Conservation (phyloP, 768 basidiomycete species). For the Leccinellum luteum region DNA sequence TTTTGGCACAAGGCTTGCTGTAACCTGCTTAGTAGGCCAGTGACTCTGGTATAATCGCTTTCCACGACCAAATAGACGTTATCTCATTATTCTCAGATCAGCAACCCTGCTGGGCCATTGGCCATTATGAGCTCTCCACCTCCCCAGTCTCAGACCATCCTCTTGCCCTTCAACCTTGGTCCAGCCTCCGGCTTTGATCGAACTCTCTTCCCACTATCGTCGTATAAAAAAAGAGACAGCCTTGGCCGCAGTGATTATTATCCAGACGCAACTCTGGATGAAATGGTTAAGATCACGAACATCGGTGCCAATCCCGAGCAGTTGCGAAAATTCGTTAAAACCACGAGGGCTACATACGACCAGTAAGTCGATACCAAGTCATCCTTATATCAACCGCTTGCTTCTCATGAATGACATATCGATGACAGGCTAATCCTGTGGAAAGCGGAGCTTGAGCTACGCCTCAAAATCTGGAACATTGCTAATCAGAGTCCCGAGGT, state of each 20-base stretch:
- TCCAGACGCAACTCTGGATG: constrained; percentile 13
- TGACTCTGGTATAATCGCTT: not conserved
- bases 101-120: not conserved
- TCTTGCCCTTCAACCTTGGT: constrained; percentile 10
- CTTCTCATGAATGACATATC: too few species aligned
- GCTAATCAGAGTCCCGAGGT: too few species aligned
- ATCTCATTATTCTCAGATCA: not conserved
- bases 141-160: not conserved
- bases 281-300: not conserved
- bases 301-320: not conserved
- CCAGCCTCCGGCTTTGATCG: constrained; percentile 1
- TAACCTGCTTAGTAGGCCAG: not conserved
- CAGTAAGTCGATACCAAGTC: too few species aligned
- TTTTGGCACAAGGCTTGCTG: not conserved
- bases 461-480: too few species aligned
- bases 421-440: too few species aligned
- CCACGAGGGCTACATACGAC: not conserved
- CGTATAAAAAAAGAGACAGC: not conserved
- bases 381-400: too few species aligned
- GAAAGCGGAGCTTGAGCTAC: too few species aligned
- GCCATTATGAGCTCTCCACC: not conserved
- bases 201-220: constrained; percentile 6
- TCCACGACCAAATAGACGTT: not conserved
- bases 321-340: not conserved
- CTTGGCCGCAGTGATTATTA: not conserved